Conservation (phyloP, 768 basidiomycete species). For the Naganishia onofrii region DNA sequence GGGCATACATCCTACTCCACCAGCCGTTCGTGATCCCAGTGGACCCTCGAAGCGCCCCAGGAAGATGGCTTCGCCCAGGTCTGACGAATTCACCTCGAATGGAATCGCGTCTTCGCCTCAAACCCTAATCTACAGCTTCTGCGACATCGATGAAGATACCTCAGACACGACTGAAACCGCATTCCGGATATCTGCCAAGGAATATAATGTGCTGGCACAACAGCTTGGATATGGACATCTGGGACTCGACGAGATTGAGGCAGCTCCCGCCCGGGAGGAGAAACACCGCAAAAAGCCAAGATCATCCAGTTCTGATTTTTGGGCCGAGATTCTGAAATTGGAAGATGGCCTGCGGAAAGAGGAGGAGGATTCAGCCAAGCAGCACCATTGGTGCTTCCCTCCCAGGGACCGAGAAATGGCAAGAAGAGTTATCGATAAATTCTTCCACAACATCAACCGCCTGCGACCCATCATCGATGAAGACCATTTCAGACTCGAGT, state of each 20-base stretch:
- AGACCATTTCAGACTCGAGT: not conserved
- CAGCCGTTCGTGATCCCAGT: not conserved
- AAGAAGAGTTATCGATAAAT: constrained; percentile 13
- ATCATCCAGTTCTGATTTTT: not conserved
- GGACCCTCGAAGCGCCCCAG: not conserved
- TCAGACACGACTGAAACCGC: not conserved
- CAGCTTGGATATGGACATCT: constrained; percentile 5
- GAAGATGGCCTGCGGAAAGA: constrained; percentile 13
- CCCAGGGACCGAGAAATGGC: constrained; percentile 14
- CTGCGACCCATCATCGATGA: constrained; percentile 5
- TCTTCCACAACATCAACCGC: constrained; percentile 2
- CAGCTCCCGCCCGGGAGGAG: no score
- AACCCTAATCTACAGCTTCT: not conserved
- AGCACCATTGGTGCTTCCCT: not conserved
- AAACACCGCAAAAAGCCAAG: not conserved
- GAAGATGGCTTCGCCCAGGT: not conserved
- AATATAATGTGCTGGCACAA: not conserved
- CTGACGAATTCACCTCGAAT: not conserved
- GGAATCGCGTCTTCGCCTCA: not conserved
- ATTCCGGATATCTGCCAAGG: not conserved
- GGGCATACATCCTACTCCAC: not conserved
- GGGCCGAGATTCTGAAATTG: constrained; percentile 10
- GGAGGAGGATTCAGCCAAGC: not conserved
- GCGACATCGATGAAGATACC: not conserved
- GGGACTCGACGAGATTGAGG: not conserved